Evolutionary conservation across 345 rosid genomes (phyloP).

Genomic region (Eucalyptus microcorys): DNA sequence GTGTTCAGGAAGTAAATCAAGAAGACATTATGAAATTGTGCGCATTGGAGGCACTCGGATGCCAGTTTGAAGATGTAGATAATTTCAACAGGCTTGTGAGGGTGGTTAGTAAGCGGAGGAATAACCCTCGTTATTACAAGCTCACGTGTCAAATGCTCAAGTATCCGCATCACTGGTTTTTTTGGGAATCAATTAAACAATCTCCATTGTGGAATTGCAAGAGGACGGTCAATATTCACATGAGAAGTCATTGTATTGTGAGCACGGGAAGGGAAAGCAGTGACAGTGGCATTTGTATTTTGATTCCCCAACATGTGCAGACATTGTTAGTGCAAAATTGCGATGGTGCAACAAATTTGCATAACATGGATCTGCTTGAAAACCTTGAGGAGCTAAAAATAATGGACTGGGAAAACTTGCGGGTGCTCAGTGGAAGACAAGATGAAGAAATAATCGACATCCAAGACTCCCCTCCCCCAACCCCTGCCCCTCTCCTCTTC

Average conservation of each 20-base stretch:
- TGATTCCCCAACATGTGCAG: too few relatives aligned
- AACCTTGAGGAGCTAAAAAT: rapidly evolving
- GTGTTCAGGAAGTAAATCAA: rapidly evolving
- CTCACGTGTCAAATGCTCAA: neutral
- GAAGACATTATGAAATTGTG: neutral
- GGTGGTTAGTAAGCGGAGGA: rapidly evolving
- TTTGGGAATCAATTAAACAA: too few relatives aligned
- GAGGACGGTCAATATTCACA: rapidly evolving
- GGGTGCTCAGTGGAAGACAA: rapidly evolving
- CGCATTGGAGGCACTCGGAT: rapidly evolving
- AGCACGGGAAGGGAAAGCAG: rapidly evolving
- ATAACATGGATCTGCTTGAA: too few relatives aligned
- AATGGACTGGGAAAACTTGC: rapidly evolving
- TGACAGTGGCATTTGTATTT: too few relatives aligned
- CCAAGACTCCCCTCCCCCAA: too few relatives aligned
- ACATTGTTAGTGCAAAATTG: rapidly evolving
- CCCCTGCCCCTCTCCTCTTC: too few relatives aligned
- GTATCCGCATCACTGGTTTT: too few relatives aligned
- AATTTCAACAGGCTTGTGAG: neutral
- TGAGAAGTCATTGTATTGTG: too few relatives aligned
- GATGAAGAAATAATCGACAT: too few relatives aligned
- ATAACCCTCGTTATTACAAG: rapidly evolving
- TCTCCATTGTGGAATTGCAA: rapidly evolving
- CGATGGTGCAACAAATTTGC: neutral
- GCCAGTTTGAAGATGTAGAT: rapidly evolving